Base-by-base conservation (phyloP, 768 basidiomycete species). In the Cubamyces lactineus region DNA sequence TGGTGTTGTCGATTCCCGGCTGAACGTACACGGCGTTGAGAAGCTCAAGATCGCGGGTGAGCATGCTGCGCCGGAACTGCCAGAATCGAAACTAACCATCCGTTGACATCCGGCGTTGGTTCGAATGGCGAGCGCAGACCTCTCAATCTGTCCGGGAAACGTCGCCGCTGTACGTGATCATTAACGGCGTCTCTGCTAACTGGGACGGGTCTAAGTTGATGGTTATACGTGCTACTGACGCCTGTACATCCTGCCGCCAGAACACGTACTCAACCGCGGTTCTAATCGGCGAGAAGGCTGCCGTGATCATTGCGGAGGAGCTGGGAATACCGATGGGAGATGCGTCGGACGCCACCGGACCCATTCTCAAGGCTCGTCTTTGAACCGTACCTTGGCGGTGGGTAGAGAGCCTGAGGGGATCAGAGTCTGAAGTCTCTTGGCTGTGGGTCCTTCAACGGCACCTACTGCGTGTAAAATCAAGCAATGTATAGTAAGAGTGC, bases 1-100 rank as follows among this genome's bases (percentile, higher is more conserved):
- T 4, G 87, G 87, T 11, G 88, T 89, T 3, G 84, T 90, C 16
- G 85, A 90, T 67, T 52, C 79, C 39, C 75, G 76, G 13, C 72
- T 89, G 41, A 85, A 84, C 61, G 86, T 89, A 15, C 87, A 88
- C 61, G 86, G 85, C 0, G 77, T 84, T 3, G 65, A 75, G 64
- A 78, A 79, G 34, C 74, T 89, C 53, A 86, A 88, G 69, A 63
- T 67, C 30, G 58, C 40, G 1, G 68, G 64, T 67, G 38, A 2
- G 60, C n/a, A 7, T n/a, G n/a, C n/a, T 17, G 16, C 28, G 6
- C 21, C 24, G 15, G 11, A n/a, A 34, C 17, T 16, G 1, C n/a
- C n/a, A n/a, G n/a, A n/a, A n/a, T n/a, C n/a, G n/a, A n/a, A n/a
- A n/a, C n/a, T n/a, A n/a, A n/a, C n/a, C n/a, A n/a, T n/a, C n/a